Conservation (phyloP, 305 asterid genomes). For the Fraxinus sp. region DNA sequence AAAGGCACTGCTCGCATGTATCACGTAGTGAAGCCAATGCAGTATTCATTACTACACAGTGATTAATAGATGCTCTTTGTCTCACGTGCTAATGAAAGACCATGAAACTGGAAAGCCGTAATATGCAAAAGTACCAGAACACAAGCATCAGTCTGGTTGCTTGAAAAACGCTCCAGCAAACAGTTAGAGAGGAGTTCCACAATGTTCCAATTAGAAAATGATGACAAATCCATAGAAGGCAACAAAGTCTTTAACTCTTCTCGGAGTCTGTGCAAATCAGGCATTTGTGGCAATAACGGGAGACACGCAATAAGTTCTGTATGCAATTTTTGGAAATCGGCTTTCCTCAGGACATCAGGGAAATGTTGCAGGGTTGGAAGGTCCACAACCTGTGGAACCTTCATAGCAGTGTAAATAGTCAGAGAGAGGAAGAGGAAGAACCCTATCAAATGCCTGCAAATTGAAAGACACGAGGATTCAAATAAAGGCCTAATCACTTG, state of each 20-base stretch:
- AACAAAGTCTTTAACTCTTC: slow-evolving; percentile 56
- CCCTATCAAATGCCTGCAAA: too few relatives aligned
- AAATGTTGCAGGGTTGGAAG: slow-evolving; percentile 57
- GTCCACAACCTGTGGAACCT: slow-evolving; percentile 73
- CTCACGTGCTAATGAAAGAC: background rate
- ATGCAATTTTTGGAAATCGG: slow-evolving; percentile 71
- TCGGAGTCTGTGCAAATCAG: slow-evolving; percentile 62
- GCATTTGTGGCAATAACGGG: slow-evolving; percentile 76
- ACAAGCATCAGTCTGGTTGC: slow-evolving; percentile 66
- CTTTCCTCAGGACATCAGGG: slow-evolving; percentile 62
- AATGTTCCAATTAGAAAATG: slow-evolving; percentile 76
- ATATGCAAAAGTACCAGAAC: slow-evolving; percentile 54
- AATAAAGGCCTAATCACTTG: background rate
- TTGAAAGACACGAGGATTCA: slow-evolving; percentile 3
- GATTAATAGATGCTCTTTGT: background rate
- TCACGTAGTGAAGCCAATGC: background rate
- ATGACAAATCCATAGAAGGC: slow-evolving; percentile 52
- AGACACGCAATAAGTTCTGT: slow-evolving; percentile 66
- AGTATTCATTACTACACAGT: background rate
- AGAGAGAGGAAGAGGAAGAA: too few relatives aligned
- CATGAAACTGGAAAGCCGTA: background rate
- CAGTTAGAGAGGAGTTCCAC: slow-evolving; percentile 77
- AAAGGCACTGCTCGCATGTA: background rate
- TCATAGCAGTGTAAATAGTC: slow-evolving; percentile 37
- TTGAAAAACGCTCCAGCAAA: slow-evolving; percentile 69